A percentile compares a stretch with the other conserved stretches of the same genome.
Conservation (phyloP, 176 grass and related monocot species). For the maize (Zea mays) region DNA sequence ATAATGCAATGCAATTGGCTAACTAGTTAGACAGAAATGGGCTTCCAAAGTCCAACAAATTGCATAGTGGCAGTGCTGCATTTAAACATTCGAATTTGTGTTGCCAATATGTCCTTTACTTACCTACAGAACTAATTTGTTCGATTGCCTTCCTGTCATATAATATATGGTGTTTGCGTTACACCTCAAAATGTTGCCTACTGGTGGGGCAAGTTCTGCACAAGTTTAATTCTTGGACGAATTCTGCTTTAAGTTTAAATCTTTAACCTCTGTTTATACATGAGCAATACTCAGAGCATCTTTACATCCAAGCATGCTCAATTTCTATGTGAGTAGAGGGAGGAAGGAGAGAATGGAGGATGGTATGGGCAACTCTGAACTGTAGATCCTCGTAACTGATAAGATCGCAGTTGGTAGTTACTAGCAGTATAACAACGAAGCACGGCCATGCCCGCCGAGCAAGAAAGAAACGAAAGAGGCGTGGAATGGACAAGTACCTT, state of each 20-base stretch:
- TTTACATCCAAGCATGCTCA: slow-evolving; percentile 8
- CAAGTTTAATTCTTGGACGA: not conserved
- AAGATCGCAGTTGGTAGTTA: not conserved
- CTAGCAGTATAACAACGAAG: not conserved
- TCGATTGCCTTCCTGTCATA: not conserved
- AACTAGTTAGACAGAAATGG: not conserved
- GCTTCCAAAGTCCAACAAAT: not conserved
- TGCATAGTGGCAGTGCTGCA: not conserved
- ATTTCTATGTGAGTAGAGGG: not conserved
- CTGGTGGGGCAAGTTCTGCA: not conserved
- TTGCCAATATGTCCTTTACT: not conserved
- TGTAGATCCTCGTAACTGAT: not conserved
- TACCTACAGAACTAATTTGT: not conserved
- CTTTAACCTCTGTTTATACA: not conserved
- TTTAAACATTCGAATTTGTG: not conserved
- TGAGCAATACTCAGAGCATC: not conserved
- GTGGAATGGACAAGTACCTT: slow-evolving; percentile 23
- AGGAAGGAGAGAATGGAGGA: not conserved
- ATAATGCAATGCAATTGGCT: not conserved
- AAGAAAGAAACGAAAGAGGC: not conserved
- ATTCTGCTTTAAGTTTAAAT: not conserved
- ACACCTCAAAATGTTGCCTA: not conserved
- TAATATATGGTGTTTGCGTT: not conserved
- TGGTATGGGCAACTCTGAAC: not conserved
- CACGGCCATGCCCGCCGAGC: not conserved